phyloP scores from a whole-genome alignment of 2,329 filamentous ascomycete genomes.

The Cladobotryum mycophilum region DNA sequence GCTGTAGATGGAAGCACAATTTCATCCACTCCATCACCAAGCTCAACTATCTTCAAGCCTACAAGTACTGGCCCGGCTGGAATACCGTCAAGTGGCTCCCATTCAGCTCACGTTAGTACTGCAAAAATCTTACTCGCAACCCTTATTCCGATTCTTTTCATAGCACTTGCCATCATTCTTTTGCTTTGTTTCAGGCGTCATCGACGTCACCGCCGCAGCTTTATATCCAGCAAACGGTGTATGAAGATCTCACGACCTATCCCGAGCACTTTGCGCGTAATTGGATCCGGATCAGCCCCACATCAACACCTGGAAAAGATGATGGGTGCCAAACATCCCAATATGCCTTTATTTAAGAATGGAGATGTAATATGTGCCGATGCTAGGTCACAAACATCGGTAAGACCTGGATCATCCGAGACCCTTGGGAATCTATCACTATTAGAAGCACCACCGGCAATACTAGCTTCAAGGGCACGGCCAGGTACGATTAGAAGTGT shows the following conservation, averaged over 20 bases:
- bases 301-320: constrained; percentile 19
- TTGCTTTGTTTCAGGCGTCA: constrained; percentile 30
- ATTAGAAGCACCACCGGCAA: constrained; percentile 19
- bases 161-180: constrained; percentile 28
- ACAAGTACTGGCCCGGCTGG: constrained; percentile 17
- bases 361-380: constrained; percentile 19
- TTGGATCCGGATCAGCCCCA: constrained; percentile 19
- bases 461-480: constrained; percentile 20
- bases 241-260: constrained; percentile 29
- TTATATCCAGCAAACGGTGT: constrained; percentile 24
- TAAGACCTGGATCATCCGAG: constrained; percentile 20
- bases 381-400: constrained; percentile 18
- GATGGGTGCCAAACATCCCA: constrained; percentile 8
- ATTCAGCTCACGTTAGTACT: constrained; percentile 22
- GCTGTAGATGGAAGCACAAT: constrained; percentile 20
- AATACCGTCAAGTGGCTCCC: constrained; percentile 10
- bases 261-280: constrained; percentile 21
- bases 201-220: constrained; percentile 22
- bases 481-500: constrained; percentile 15
- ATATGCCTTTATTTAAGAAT: constrained; percentile 15
- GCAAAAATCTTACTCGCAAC: constrained; percentile 36
- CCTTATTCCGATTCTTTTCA: constrained; percentile 36
- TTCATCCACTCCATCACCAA: constrained; percentile 16
- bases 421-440: constrained; percentile 19
- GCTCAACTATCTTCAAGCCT: constrained; percentile 18